These are phyloP conservation scores for Neonectria hederae DNA, from an alignment of 2,329 filamentous ascomycete species.

Conservation along the genomic window DNA sequence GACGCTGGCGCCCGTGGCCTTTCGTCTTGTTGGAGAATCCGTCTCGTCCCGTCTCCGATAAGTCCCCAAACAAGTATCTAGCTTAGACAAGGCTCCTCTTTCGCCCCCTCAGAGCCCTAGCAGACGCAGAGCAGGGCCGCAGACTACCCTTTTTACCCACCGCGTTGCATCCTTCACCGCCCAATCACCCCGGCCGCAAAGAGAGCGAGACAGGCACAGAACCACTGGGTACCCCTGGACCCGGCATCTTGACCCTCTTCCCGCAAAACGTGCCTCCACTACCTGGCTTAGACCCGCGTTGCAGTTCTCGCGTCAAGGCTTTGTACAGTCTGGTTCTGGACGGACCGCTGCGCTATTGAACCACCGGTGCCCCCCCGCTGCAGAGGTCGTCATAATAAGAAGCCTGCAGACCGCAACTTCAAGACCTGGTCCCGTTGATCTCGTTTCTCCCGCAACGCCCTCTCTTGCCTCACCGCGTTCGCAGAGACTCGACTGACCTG, in stretches of 20 bases:
- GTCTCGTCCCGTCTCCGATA: not conserved
- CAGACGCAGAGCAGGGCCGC: not conserved
- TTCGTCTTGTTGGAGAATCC: not conserved
- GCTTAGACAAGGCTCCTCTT: not conserved
- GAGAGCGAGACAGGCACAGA: conserved; percentile 15
- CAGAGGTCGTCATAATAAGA: conserved; percentile 19
- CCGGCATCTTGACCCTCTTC: conserved; percentile 22
- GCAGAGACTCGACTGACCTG: conserved; percentile 22
- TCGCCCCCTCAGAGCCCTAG: conserved; percentile 6
- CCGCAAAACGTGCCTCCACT: conserved; percentile 20
- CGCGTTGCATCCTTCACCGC: conserved; percentile 36
- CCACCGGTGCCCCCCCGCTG: conserved; percentile 2
- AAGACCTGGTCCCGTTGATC: conserved; percentile 17
- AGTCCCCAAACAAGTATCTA: no score
- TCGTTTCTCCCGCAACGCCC: conserved; percentile 33
- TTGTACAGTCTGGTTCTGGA: conserved; percentile 1
- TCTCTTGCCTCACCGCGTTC: conserved; percentile 36
- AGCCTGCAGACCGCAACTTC: conserved; percentile 44
- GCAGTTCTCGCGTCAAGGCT: conserved; percentile 5
- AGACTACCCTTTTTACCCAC: conserved; percentile 7
- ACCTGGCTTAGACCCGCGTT: not conserved
- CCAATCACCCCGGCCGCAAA: conserved; percentile 35
- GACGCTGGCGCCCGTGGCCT: conserved; percentile 9
- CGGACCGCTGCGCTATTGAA: not conserved
- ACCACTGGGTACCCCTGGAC: no score